Evolutionary conservation across 2,329 filamentous ascomycete species (phyloP), one percentile per base, ranked within the genome.

Genomic region (Aspergillus tanneri): DNA sequence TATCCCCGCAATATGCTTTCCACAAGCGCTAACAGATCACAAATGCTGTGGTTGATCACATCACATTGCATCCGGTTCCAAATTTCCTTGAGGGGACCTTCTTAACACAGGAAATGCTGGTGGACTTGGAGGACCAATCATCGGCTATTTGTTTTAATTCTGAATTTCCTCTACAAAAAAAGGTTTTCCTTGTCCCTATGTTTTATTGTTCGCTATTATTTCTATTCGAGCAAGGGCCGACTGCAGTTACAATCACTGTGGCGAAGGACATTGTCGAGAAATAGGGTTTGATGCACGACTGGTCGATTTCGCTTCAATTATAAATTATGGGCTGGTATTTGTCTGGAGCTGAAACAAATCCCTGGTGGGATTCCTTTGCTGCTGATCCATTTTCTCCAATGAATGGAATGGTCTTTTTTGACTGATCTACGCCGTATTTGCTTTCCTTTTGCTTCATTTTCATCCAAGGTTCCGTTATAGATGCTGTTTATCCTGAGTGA

Each of bases 21-120:
- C 22, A 21, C 14, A 28, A 10, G 14, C 21, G 23, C 37, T 35
- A 24, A n/a, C 18, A 19, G 37, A 42, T 18, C 21, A 27, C 35
- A 55, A 40, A 28, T 18, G 28, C 47, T 32, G 42, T 49, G 27
- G 34, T 46, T 42, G 12, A 34, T 56, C 54, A 49, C 49, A 56
- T 54, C 54, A 56, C 52, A 44, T 47, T 48, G 38, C 42, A 42
- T 52, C 39, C 49, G 39, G 37, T 16, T 30, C 35, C 32, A 48
- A 18, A 27, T 28, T 23, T 21, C 34, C 14, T 27, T 30, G 37
- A 35, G 37, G 19, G 36, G 23, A 46, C n/a, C n/a, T 8, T 38
- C 22, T 11, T 4, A n/a, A 27, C 14, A 14, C 27, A 28, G 11
- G 21, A 27, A n/a, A 37, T 49, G 22, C 21, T 24, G 36, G 32